phyloP scores from a whole-genome alignment of 306 rosid species.

The Begonia loranthoides region DNA sequence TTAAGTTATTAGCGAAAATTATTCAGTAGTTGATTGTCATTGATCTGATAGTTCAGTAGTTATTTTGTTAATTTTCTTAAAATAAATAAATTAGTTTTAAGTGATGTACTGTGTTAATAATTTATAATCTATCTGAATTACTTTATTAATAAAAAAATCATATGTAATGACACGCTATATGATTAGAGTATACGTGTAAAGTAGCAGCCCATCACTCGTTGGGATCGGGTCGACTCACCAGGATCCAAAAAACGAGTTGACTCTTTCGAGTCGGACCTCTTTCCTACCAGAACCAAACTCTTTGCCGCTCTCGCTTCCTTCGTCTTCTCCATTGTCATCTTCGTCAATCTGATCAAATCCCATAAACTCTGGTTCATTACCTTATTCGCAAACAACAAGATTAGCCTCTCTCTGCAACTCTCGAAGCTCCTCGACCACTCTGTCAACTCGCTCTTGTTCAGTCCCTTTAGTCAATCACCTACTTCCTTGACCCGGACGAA shows the following conservation, averaged over 20 bases:
- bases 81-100: too few species aligned
- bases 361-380: conserved; percentile 39
- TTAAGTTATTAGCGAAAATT: too few species aligned
- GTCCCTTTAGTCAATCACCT: conserved; percentile 13
- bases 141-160: too few species aligned
- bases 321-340: conserved; percentile 15
- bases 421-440: conserved; percentile 21
- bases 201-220: conserved; percentile 2
- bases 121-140: too few species aligned
- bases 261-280: conserved; percentile 14
- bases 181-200: too few species aligned
- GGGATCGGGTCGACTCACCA: conserved; percentile 27
- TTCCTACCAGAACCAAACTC: conserved; percentile 27
- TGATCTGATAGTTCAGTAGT: too few species aligned
- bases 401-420: conserved; percentile 25
- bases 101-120: too few species aligned
- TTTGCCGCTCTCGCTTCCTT: conserved; percentile 27
- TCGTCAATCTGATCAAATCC: conserved; percentile 35
- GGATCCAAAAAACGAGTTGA: conserved; percentile 40
- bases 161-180: too few species aligned
- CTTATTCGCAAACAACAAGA: conserved; percentile 43
- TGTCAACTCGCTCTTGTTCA: conserved; percentile 40
- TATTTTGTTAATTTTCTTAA: too few species aligned
- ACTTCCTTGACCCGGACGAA: conserved; percentile 25
- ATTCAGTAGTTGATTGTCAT: too few species aligned